Evolutionary conservation across 108 stramenopile genomes (phyloP).

Genomic region (Conticribra weissflogii): DNA sequence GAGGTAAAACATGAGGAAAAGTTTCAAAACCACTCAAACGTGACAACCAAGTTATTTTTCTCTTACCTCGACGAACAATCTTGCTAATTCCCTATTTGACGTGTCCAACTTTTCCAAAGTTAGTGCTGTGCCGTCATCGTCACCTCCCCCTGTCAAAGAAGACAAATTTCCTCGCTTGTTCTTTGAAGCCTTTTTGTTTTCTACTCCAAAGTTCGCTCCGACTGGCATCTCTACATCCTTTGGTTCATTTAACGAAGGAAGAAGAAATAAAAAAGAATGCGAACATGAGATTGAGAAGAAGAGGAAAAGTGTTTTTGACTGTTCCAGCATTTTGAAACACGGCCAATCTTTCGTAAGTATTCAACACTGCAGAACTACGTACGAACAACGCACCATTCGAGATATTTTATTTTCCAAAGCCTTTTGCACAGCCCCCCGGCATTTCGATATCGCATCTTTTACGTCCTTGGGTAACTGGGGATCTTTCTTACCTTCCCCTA

Average conservation of each 20-base stretch:
- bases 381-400: constrained; percentile 33
- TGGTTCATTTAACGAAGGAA: constrained; percentile 1
- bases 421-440: constrained; percentile 74
- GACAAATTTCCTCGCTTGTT: constrained; percentile 41
- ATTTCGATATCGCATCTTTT: constrained; percentile 80
- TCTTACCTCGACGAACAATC: constrained; percentile 70
- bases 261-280: no score
- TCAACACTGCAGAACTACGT: no score
- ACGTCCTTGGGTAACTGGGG: constrained; percentile 73
- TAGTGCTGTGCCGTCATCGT: constrained; percentile 34
- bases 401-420: constrained; percentile 65
- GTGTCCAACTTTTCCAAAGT: constrained; percentile 64
- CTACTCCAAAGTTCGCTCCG: constrained; percentile 84
- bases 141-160: constrained; percentile 18
- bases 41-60: no score
- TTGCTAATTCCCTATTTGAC: constrained; percentile 83
- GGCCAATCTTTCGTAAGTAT: no score
- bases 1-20: background rate
- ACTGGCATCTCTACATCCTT: constrained; percentile 87
- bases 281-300: no score
- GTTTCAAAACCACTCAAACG: no score
- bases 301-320: no score
- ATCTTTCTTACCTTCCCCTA: constrained; percentile 22
- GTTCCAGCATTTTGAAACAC: no score
- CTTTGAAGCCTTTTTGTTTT: constrained; percentile 49